Conservation (phyloP, 2,329 filamentous ascomycete genomes). For the Lasiodiplodia theobromae region DNA sequence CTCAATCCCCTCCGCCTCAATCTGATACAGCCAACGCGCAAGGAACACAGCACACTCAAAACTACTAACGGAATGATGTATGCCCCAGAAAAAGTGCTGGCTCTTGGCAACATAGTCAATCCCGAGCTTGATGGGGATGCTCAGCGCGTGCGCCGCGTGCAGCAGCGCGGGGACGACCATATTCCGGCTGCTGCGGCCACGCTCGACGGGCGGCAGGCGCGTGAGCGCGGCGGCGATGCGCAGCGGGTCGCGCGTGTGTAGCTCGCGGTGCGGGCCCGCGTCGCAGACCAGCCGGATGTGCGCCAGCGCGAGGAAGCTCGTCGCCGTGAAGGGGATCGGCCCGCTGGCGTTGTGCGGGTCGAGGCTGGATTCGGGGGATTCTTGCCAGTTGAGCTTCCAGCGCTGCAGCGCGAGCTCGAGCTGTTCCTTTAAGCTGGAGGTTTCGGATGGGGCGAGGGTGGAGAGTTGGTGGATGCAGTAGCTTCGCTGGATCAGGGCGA, state of each 20-base stretch:
- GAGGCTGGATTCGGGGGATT: conserved; percentile 44
- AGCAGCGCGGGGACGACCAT: conserved; percentile 59
- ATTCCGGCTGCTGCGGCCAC: too few species aligned
- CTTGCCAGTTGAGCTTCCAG: conserved; percentile 46
- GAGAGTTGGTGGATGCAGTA: conserved; percentile 41
- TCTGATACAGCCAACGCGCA: conserved; percentile 55
- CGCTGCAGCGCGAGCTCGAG: conserved; percentile 40
- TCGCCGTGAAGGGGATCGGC: conserved; percentile 52
- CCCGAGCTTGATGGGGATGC: conserved; percentile 63
- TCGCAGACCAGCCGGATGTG: conserved; percentile 57
- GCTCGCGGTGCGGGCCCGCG: conserved; percentile 52
- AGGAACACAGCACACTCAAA: conserved; percentile 63
- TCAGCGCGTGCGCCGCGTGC: conserved; percentile 62
- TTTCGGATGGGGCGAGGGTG: conserved; percentile 35
- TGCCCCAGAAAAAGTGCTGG: conserved; percentile 65
- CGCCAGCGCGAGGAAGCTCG: conserved; percentile 54
- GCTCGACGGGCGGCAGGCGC: conserved; percentile 51
- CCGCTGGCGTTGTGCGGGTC: conserved; percentile 47
- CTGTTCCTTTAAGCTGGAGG: conserved; percentile 36
- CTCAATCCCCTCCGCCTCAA: conserved; percentile 33
- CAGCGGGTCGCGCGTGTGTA: conserved; percentile 54
- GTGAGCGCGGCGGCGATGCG: conserved; percentile 51
- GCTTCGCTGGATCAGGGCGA: conserved; percentile 41
- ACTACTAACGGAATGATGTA: conserved; percentile 62
- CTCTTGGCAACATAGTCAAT: conserved; percentile 63